Evolutionary conservation across 768 basidiomycete genomes (phyloP).

Genomic region (Lactifluus pinguis): DNA sequence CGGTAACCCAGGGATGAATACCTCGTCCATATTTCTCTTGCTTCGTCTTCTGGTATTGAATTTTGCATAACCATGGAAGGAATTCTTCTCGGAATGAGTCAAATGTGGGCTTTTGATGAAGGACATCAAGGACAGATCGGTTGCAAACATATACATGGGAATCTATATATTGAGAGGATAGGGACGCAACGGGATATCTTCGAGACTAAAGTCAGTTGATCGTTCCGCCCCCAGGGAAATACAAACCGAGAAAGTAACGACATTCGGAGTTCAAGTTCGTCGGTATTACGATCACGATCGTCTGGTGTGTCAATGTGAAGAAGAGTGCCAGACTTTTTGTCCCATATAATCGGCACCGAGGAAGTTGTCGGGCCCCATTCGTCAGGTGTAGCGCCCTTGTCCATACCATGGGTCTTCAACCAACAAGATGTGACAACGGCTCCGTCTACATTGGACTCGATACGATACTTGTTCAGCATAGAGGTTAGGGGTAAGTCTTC

Average conservation of each 20-base stretch:
- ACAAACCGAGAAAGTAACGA: slow-evolving; percentile 58
- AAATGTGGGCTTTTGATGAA: slow-evolving; percentile 58
- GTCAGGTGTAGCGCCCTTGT: slow-evolving; percentile 49
- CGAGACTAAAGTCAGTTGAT: neutral
- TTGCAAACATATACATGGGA: slow-evolving; percentile 90
- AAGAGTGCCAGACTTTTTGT: slow-evolving; percentile 53
- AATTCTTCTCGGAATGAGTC: slow-evolving; percentile 87
- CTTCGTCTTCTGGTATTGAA: slow-evolving; percentile 63
- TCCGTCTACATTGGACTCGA: slow-evolving; percentile 54
- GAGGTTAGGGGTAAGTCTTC: slow-evolving; percentile 56
- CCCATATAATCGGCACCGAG: slow-evolving; percentile 54
- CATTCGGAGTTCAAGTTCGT: slow-evolving; percentile 71
- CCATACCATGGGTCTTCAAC: slow-evolving; percentile 41
- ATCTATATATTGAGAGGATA: slow-evolving; percentile 66
- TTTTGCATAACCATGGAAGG: slow-evolving; percentile 85
- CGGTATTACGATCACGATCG: slow-evolving; percentile 53
- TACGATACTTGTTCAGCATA: slow-evolving; percentile 76
- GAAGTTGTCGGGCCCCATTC: slow-evolving; percentile 53
- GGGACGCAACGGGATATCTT: slow-evolving; percentile 62
- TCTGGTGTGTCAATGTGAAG: slow-evolving; percentile 67
- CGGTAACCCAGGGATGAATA: slow-evolving; percentile 24
- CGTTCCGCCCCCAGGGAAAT: slow-evolving; percentile 9
- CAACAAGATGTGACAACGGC: slow-evolving; percentile 61
- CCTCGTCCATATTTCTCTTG: slow-evolving; percentile 50
- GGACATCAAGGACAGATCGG: slow-evolving; percentile 58